Base-by-base conservation (phyloP, 1,284 basidiomycete species). In the Chiua sp. region DNA sequence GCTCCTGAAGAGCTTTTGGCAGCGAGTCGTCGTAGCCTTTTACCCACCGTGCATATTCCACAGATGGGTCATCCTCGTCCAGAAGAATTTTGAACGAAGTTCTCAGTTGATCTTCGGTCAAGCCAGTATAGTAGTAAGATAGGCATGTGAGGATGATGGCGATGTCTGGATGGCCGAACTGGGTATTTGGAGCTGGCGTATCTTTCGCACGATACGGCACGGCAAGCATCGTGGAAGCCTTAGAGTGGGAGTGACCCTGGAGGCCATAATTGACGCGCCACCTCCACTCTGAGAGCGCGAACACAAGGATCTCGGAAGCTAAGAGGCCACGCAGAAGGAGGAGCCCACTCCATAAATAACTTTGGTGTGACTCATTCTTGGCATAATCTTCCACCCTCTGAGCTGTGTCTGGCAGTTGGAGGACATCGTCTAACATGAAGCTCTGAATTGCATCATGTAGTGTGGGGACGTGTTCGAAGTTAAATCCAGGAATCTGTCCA, bases 91-190 rank as follows among this genome's bases (percentile, higher is more conserved):
- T 63, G 51, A 85, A 82, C 56, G 72, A 75, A 7, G 56, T 49
- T 28, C 68, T 65, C 4, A 85, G 59, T 57, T 84, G 78, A 2
- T 68, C 52, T 10, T 70, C 57, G 0, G 66, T 71, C 35, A 85
- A 73, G 5, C 84, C 83, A 7, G 69, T 66, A 52, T 84, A 82
- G 54, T 83, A 83, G 59, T 84, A 84, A 7, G 74, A 76, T 22
- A 84, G 69, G 58, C 78, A 83, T 0, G 83, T 85, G 20, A 85
- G 71, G 10, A 73, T 59, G 51, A 85, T 69, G 2, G 76, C 75
- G 26, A 85, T 73, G 35, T 85, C 83, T 3, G 83, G 82, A 66
- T 85, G 83, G 3, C 81, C 82, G 53, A 85, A 85, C 54, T 85
- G 81, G 22, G 83, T 79, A 51, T 77, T 72, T 15, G 70, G 53